phyloP scores from a whole-genome alignment of 495 filamentous ascomycete species.

The Usnea hakonensis region DNA sequence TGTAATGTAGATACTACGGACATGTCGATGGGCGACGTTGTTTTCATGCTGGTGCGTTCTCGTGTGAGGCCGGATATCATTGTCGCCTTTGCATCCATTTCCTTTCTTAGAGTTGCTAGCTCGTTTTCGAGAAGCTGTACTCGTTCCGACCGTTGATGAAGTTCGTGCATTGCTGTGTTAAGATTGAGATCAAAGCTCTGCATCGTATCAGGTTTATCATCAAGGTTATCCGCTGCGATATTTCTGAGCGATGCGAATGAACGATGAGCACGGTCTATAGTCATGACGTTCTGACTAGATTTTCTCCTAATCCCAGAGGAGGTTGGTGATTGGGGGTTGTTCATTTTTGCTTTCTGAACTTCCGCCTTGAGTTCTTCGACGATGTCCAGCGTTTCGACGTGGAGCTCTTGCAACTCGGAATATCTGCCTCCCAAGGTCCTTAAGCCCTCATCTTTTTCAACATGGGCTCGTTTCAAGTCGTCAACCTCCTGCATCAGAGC shows the following conservation, averaged over 20 bases:
- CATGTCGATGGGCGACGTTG: slow-evolving; percentile 80
- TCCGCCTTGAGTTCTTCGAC: slow-evolving; percentile 86
- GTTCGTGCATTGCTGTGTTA: slow-evolving; percentile 86
- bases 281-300: slow-evolving; percentile 85
- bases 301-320: slow-evolving; percentile 80
- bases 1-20: slow-evolving; percentile 81
- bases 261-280: slow-evolving; percentile 83
- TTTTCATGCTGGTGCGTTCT: slow-evolving; percentile 80
- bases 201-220: slow-evolving; percentile 69
- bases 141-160: slow-evolving; percentile 77
- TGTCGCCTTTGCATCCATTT: slow-evolving; percentile 91
- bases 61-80: slow-evolving; percentile 91
- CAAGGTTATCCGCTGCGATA: slow-evolving; percentile 78
- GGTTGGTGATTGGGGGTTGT: slow-evolving; percentile 56
- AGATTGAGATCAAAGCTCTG: slow-evolving; percentile 90
- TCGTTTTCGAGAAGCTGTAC: slow-evolving; percentile 85
- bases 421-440: slow-evolving; percentile 67
- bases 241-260: slow-evolving; percentile 85
- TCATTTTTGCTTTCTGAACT: slow-evolving; percentile 63
- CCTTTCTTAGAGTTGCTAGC: slow-evolving; percentile 73
- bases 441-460: slow-evolving; percentile 70
- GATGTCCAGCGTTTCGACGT: slow-evolving; percentile 71
- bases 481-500: slow-evolving; percentile 54
- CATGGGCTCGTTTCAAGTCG: slow-evolving; percentile 56
- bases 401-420: slow-evolving; percentile 68